phyloP scores from a whole-genome alignment of 345 rosid species.

The Mercurialis annua region DNA sequence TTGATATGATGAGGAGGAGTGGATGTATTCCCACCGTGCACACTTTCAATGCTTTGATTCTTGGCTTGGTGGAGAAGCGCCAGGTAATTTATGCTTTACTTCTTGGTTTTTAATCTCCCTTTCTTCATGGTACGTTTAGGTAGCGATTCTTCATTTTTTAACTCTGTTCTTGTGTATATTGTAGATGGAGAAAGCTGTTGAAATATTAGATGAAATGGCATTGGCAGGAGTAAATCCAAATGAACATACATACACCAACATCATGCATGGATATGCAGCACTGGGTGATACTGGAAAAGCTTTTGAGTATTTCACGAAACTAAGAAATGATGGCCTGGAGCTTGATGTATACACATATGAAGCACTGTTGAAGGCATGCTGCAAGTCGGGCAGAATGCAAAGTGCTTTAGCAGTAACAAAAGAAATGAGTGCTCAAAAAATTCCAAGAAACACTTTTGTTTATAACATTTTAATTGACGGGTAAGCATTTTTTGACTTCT shows the following conservation, averaged over 20 bases:
- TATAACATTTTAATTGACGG: constrained; percentile 94
- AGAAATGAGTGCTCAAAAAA: constrained; percentile 78
- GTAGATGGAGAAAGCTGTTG: constrained; percentile 89
- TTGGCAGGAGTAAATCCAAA: constrained; percentile 75
- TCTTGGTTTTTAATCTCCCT: too few species aligned
- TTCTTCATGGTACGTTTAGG: too few species aligned
- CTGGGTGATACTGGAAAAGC: constrained; percentile 92
- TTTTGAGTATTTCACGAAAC: constrained; percentile 73
- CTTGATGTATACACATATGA: constrained; percentile 82
- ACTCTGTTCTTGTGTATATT: constrained; percentile 1
- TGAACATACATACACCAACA: constrained; percentile 85
- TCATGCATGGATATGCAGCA: constrained; percentile 98
- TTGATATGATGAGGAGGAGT: constrained; percentile 85
- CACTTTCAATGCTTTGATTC: constrained; percentile 86
- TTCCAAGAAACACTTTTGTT: constrained; percentile 72
- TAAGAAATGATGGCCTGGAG: constrained; percentile 78
- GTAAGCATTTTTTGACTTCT: constrained; percentile 31
- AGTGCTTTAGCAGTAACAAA: constrained; percentile 94
- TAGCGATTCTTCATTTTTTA: not conserved
- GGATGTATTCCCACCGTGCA: constrained; percentile 95
- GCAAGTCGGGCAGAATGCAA: constrained; percentile 98
- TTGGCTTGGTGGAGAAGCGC: constrained; percentile 83
- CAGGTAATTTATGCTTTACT: constrained; percentile 45
- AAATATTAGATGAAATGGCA: constrained; percentile 83
- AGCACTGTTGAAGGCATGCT: constrained; percentile 94